Evolutionary conservation across 2,329 filamentous ascomycete genomes (phyloP).

Genomic region (Paracoccidioides brasiliensis): DNA sequence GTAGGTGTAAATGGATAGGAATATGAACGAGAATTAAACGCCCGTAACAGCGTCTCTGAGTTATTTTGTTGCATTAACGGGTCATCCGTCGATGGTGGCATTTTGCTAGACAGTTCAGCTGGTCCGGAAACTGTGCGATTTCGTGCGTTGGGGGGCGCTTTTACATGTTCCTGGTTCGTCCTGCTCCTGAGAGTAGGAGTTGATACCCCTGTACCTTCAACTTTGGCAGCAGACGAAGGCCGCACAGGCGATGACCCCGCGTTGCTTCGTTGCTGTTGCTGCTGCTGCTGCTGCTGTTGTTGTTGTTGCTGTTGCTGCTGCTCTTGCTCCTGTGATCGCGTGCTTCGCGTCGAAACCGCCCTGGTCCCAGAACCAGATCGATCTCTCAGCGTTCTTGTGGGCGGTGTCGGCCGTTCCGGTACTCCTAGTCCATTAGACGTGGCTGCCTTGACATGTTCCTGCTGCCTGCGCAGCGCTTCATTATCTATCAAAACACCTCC

Average conservation of each 20-base stretch:
- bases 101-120: slow-evolving; percentile 1
- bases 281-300: too few relatives aligned
- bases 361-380: slow-evolving; percentile 6
- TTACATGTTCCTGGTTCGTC: background rate
- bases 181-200: background rate
- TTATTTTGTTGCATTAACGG: background rate
- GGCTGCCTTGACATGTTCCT: slow-evolving; percentile 35
- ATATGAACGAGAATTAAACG: background rate
- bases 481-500: slow-evolving; percentile 41
- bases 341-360: background rate
- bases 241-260: background rate
- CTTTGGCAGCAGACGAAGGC: slow-evolving; percentile 25
- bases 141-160: background rate
- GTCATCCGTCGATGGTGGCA: background rate
- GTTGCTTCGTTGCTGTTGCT: slow-evolving; percentile 8
- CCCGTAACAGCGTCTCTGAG: background rate
- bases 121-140: background rate
- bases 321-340: slow-evolving; percentile 16
- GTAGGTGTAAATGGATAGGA: background rate
- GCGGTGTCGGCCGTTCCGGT: slow-evolving; percentile 11
- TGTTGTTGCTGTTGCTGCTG: background rate
- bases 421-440: slow-evolving; percentile 26
- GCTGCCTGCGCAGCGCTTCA: slow-evolving; percentile 41
- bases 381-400: slow-evolving; percentile 28
- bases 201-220: background rate